Evolutionary conservation across 192 early-diverging fungal genomes (phyloP), one percentile per base, ranked within the genome.

Genomic region (Coemansia furcata): DNA sequence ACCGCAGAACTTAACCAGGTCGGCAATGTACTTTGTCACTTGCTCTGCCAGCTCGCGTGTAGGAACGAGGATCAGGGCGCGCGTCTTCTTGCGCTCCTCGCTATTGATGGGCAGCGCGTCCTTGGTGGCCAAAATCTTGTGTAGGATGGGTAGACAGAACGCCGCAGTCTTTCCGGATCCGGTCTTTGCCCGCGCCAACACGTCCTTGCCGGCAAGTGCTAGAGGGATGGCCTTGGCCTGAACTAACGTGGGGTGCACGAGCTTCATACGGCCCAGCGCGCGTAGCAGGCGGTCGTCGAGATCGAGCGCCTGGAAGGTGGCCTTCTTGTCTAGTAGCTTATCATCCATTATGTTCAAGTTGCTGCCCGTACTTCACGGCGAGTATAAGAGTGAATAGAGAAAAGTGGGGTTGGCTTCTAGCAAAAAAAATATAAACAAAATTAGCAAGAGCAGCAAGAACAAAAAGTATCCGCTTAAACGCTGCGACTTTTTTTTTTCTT

Each of bases 91-190:
- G 30, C 68, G 43, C 38, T 63, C 66, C 10, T 68, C 47, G 59
- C 70, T 78, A 62, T 33, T 69, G 14, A 65, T 59, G 1, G 73
- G 62, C 29, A 71, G 62, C 69, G 85, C 85, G 60, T 89, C 87
- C 69, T 95, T 95, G 36, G 76, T 71, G 7, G 77, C 60, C 38
- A 99, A 80, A 21, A 99, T 94, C 75, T 95, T 95, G 84, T 98
- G 95, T 29, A 98, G 74, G 17, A 98, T 78, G 1, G 97, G 96
- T 26, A 98, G 72, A 58, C 90, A 88, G 79, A 96, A 99, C 4
- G 97, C 97, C 17, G 95, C 93, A 6, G 97, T 98, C 81, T 99
- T 99, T 67, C 97, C 97, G 29, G 91, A 93, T 32, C 97, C 97
- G 0, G 96, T 99, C 50, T 93, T 86, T 23, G 97, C 96, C 44